Conservation (phyloP, 371 early-diverging fungal species). For the Apophysomyces trapeziformis region DNA sequence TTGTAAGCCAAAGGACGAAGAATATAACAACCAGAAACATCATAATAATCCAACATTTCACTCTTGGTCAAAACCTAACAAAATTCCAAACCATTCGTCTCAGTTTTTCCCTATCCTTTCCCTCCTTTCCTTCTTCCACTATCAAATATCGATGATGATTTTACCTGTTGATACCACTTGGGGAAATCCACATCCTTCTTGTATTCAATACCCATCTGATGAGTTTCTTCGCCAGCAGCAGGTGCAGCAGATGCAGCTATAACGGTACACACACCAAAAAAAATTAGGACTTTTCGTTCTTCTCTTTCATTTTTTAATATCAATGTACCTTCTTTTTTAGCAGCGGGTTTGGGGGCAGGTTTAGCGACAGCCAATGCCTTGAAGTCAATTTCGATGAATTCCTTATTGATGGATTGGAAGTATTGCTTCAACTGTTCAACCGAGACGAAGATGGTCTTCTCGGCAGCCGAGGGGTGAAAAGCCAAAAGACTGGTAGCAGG, state of each 20-base stretch:
- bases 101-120: background rate
- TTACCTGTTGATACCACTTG: constrained; percentile 93
- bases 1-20: constrained; percentile 97
- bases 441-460: constrained; percentile 62
- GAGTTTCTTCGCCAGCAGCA: constrained; percentile 47
- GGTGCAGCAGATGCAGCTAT: constrained; percentile 17
- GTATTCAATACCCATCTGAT: constrained; percentile 91
- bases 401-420: constrained; percentile 41
- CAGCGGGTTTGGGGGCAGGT: constrained; percentile 39
- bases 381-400: constrained; percentile 50
- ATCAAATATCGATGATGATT: background rate
- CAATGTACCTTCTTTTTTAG: constrained; percentile 43
- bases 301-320: constrained; percentile 3
- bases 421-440: constrained; percentile 53
- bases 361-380: constrained; percentile 45
- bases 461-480: constrained; percentile 64
- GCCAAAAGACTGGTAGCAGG: constrained; percentile 45
- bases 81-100: background rate
- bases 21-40: constrained; percentile 99
- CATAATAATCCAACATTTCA: constrained; percentile 99
- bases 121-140: background rate
- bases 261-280: background rate
- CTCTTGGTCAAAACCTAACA: constrained; percentile 83
- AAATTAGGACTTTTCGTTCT: too few relatives aligned
- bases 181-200: constrained; percentile 95